Evolutionary conservation across 345 rosid genomes (phyloP).

Genomic region (Physaria fendleri): DNA sequence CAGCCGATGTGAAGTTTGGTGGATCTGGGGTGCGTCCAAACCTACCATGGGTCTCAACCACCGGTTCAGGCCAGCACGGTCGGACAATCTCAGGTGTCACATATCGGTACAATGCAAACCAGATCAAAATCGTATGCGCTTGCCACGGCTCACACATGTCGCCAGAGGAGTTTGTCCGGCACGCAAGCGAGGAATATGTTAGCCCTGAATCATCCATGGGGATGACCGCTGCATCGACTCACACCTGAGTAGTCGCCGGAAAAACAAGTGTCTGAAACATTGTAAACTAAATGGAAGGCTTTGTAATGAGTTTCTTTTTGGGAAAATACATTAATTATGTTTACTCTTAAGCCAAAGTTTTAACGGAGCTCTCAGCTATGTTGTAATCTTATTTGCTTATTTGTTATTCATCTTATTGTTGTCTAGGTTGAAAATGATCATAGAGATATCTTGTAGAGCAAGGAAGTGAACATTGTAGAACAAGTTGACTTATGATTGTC

Average conservation of each 20-base stretch:
- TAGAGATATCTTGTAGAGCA: slow-evolving; percentile 33
- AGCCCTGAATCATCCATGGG: slow-evolving; percentile 45
- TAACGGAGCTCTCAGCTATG: slow-evolving; percentile 6
- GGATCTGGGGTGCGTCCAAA: slow-evolving; percentile 84
- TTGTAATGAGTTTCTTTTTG: slow-evolving; percentile 24
- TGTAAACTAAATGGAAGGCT: slow-evolving; percentile 5
- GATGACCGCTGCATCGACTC: slow-evolving; percentile 74
- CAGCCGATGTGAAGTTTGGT: slow-evolving; percentile 75
- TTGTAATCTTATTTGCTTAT: slow-evolving; percentile 26
- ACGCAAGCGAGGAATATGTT: slow-evolving; percentile 65
- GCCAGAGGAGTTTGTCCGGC: slow-evolving; percentile 88
- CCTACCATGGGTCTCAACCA: slow-evolving; percentile 96
- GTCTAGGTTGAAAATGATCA: slow-evolving; percentile 26
- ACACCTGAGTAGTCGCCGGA: slow-evolving; percentile 36
- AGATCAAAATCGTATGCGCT: slow-evolving; percentile 85
- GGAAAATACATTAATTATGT: slow-evolving; percentile 6
- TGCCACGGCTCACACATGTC: slow-evolving; percentile 91
- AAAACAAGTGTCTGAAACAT: not conserved
- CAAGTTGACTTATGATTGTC: slow-evolving; percentile 33
- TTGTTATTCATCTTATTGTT: not conserved
- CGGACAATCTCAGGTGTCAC: slow-evolving; percentile 89
- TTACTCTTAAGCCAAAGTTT: slow-evolving; percentile 8
- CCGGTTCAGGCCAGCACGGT: slow-evolving; percentile 76
- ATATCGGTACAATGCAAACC: slow-evolving; percentile 62
- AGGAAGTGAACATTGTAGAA: slow-evolving; percentile 53